Evolutionary conservation across 371 early-diverging fungal species (phyloP).

Genomic region (Circinella minor): DNA sequence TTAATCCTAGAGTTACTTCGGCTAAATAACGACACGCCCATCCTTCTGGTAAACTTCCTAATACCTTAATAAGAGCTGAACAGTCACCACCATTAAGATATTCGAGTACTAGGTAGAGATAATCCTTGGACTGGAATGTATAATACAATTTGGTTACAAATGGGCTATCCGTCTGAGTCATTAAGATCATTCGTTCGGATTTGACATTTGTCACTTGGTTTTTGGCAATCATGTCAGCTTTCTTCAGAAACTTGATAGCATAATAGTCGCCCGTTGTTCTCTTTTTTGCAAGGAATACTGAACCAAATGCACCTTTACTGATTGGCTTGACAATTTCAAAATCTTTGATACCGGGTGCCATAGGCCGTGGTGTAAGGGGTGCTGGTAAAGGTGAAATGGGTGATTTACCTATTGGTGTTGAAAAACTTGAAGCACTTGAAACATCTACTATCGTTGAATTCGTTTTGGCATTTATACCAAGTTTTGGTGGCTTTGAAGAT

Average conservation of each 20-base stretch:
- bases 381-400: slow-evolving; percentile 57
- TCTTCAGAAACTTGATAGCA: slow-evolving; percentile 90
- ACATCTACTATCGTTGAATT: not conserved
- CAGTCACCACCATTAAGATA: slow-evolving; percentile 97
- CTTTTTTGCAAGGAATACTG: slow-evolving; percentile 88
- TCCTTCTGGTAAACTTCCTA: slow-evolving; percentile 87
- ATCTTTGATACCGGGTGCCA: slow-evolving; percentile 82
- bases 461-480: not conserved
- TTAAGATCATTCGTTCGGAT: slow-evolving; percentile 85
- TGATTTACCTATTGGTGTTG: slow-evolving; percentile 15
- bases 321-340: slow-evolving; percentile 94
- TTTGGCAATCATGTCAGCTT: slow-evolving; percentile 91
- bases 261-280: slow-evolving; percentile 84
- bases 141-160: slow-evolving; percentile 94
- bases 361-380: slow-evolving; percentile 41
- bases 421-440: not conserved
- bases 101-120: slow-evolving; percentile 94
- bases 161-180: slow-evolving; percentile 86
- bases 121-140: slow-evolving; percentile 91
- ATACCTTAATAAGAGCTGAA: slow-evolving; percentile 86
- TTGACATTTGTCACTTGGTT: slow-evolving; percentile 92
- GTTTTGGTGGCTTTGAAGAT: not conserved
- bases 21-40: slow-evolving; percentile 93
- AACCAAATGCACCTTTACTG: slow-evolving; percentile 91
- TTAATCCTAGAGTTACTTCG: slow-evolving; percentile 92